phyloP scores from a whole-genome alignment of 768 basidiomycete genomes.

The Tubosaeta brunneosetosa region DNA sequence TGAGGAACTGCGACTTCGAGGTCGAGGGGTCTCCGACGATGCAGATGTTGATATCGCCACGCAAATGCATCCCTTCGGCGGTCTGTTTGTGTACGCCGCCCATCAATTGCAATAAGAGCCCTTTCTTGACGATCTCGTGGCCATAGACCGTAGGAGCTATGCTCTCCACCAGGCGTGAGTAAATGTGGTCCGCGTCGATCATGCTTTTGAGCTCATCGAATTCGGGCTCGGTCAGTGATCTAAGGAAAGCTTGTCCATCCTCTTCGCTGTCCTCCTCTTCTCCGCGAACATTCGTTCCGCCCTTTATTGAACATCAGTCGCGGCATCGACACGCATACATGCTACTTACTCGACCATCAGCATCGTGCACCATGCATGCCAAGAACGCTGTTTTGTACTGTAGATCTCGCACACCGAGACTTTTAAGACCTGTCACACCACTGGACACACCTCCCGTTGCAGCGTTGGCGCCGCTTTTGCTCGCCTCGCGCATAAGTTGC shows the following conservation, averaged over 20 bases:
- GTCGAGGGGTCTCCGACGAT: slow-evolving; percentile 97
- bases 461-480: slow-evolving; percentile 54
- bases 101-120: slow-evolving; percentile 92
- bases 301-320: slow-evolving; percentile 38
- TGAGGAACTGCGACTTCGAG: slow-evolving; percentile 97
- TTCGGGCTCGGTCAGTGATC: slow-evolving; percentile 88
- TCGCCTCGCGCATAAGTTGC: slow-evolving; percentile 84
- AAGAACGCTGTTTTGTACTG: slow-evolving; percentile 99
- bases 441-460: slow-evolving; percentile 61
- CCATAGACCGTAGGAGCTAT: slow-evolving; percentile 99
- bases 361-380: slow-evolving; percentile 94
- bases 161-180: slow-evolving; percentile 86
- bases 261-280: slow-evolving; percentile 80
- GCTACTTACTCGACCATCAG: slow-evolving; percentile 75
- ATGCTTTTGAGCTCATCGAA: slow-evolving; percentile 92
- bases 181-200: slow-evolving; percentile 94
- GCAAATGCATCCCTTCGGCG: slow-evolving; percentile 92
- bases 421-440: slow-evolving; percentile 93
- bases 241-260: slow-evolving; percentile 78
- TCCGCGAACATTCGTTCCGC: slow-evolving; percentile 82
- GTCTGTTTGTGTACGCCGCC: slow-evolving; percentile 98
- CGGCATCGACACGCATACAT: not conserved
- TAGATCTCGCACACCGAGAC: slow-evolving; percentile 88
- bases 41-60: slow-evolving; percentile 98
- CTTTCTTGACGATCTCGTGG: slow-evolving; percentile 99